Evolutionary conservation across 2,329 filamentous ascomycete species (phyloP), one percentile per base, ranked within the genome.

Genomic region (Penicillium glabrum): DNA sequence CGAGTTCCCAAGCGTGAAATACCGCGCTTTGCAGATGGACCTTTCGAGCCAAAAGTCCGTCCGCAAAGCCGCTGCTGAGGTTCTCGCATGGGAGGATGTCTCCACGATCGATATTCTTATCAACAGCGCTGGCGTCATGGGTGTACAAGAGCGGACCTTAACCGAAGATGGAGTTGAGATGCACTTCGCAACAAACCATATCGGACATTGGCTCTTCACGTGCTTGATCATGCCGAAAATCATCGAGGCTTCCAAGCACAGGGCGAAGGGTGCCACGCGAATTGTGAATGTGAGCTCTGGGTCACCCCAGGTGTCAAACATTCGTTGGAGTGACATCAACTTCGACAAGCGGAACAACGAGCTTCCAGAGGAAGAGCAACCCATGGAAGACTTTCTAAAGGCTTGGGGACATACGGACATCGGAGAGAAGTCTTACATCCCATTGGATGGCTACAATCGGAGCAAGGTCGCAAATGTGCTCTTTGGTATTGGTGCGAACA

Each of bases 161-260:
- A 56, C 33, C 11, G 5, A 53, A 11, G 69, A 77, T 29, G 70
- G 69, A 19, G 69, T 74, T 46, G 74, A 79, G 58, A 60, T 65
- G 33, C 70, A 71, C 43, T 72, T 75, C 51, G 65, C 62, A 19
- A 72, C 66, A 29, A 77, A 73, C 59, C 68, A 75, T 54, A 57
- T 76, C 13, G 65, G 69, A 24, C 59, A 70, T 53, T 67, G 69
- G 53, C 57, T 70, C n/a, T 63, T 75, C 19, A 45, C 49, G 14
- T 52, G 49, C 19, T 26, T 45, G 11, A 43, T 53, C 44, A 56
- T 56, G 54, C 45, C 54, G 4, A 56, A 56, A 37, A n/a, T 56
- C 6, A 48, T 73, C 69, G 41, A 69, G 70, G 48, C 63, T 69
- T 27, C 61, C 73, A 33, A 58, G 39, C 9, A 48, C 31, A 26